Percentiles rank a stretch among this genome's conserved stretches.
Evolutionary conservation across 2,329 filamentous ascomycete species (phyloP).

Genomic region (Beauveria australis): DNA sequence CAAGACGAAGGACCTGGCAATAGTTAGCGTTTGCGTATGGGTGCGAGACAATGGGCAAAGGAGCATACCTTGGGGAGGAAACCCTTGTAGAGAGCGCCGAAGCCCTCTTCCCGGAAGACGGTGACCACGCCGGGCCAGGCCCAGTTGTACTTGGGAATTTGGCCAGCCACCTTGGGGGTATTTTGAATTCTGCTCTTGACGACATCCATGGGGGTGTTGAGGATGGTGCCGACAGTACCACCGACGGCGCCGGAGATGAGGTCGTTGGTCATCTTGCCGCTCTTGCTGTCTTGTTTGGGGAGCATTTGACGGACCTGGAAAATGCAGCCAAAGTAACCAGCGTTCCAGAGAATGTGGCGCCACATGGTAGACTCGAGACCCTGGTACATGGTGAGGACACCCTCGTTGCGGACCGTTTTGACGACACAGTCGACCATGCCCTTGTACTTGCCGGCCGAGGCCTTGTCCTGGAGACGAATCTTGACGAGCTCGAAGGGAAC

Average conservation of each 20-base stretch:
- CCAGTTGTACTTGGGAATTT: constrained; percentile 95
- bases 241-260: constrained; percentile 79
- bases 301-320: constrained; percentile 88
- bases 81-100: constrained; percentile 89
- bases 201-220: constrained; percentile 95
- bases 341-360: constrained; percentile 86
- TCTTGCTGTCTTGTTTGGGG: constrained; percentile 73
- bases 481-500: constrained; percentile 98
- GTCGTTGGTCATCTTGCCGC: constrained; percentile 76
- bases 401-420: constrained; percentile 79
- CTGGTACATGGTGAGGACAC: constrained; percentile 85
- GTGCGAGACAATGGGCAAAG: constrained; percentile 17
- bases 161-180: constrained; percentile 71
- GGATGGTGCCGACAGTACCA: constrained; percentile 77
- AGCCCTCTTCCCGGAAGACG: constrained; percentile 89
- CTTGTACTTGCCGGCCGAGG: constrained; percentile 79
- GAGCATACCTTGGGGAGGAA: constrained; percentile 90
- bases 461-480: constrained; percentile 94
- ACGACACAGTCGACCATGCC: constrained; percentile 72
- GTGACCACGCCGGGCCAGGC: constrained; percentile 80
- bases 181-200: constrained; percentile 99
- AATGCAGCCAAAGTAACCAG: constrained; percentile 96
- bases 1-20: constrained; percentile 37
- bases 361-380: constrained; percentile 94
- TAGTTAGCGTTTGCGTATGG: neutral